phyloP scores from a whole-genome alignment of 1,284 basidiomycete genomes.

The Puccinia horiana region DNA sequence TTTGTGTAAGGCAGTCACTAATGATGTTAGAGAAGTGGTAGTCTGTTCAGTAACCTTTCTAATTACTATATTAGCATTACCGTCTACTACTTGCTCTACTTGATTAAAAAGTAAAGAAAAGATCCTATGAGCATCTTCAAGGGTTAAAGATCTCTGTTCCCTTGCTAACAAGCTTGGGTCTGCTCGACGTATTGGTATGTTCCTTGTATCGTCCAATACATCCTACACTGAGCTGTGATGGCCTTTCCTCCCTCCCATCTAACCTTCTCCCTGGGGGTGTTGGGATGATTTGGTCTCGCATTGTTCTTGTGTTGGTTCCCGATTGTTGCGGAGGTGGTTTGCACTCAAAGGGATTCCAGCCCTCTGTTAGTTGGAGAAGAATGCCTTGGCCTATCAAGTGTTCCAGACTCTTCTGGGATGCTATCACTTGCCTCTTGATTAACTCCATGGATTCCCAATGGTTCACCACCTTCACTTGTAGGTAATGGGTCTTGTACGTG shows the following conservation, averaged over 20 bases:
- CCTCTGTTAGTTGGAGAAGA: neutral
- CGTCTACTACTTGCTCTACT: neutral
- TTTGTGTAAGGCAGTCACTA: neutral
- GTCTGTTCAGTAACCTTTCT: neutral
- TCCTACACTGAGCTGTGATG: neutral
- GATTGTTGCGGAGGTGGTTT: neutral
- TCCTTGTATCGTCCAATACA: neutral
- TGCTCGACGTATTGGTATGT: neutral
- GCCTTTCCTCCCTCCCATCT: neutral
- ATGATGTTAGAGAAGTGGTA: neutral
- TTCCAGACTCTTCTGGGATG: neutral
- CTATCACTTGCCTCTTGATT: neutral
- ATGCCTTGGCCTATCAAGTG: neutral
- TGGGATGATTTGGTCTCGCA: neutral
- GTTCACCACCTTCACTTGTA: neutral
- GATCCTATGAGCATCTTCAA: neutral
- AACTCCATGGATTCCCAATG: neutral
- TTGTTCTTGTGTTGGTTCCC: too few species aligned
- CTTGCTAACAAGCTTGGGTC: neutral
- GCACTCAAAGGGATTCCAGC: neutral
- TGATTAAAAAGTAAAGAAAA: neutral
- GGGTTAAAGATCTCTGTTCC: neutral
- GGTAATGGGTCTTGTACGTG: neutral
- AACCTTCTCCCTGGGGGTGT: neutral
- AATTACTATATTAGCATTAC: neutral